Conservation (phyloP, 257 asterid genomes). For the Cruciata laevipes region DNA sequence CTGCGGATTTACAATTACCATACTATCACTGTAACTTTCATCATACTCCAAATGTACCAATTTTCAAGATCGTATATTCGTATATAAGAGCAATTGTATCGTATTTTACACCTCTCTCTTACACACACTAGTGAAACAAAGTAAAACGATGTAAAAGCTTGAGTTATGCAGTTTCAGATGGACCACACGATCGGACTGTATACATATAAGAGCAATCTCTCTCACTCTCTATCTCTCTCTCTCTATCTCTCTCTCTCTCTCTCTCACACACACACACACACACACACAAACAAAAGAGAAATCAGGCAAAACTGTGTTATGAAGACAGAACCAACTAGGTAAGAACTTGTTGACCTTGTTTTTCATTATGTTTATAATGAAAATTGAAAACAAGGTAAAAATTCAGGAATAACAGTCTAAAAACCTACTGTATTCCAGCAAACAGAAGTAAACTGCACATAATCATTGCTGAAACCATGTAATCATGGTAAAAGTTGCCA, state of each 20-base stretch:
- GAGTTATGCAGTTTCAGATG: no score
- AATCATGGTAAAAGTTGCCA: background rate
- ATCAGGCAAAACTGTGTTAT: background rate
- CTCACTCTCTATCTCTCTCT: conserved; percentile 3
- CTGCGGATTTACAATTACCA: conserved; percentile 36
- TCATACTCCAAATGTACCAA: background rate
- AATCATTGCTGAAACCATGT: background rate
- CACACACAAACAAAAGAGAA: no score
- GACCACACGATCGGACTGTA: no score
- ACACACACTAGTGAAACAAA: no score
- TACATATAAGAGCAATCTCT: no score
- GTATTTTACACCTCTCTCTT: background rate
- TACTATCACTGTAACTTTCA: conserved; percentile 45
- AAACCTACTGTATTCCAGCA: background rate
- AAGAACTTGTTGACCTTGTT: background rate
- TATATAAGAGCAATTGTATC: background rate
- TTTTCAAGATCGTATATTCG: conserved; percentile 7
- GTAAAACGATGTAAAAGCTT: no score
- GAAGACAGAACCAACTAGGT: background rate
- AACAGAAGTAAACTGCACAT: background rate
- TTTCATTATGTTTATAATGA: background rate
- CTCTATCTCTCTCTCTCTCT: no score
- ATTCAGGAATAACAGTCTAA: background rate
- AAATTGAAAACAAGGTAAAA: background rate
- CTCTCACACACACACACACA: background rate